A percentile compares a stretch with the other conserved stretches of the same genome.
Evolutionary conservation across 768 basidiomycete genomes (phyloP).

Genomic region (Suillus fuscotomentosus): DNA sequence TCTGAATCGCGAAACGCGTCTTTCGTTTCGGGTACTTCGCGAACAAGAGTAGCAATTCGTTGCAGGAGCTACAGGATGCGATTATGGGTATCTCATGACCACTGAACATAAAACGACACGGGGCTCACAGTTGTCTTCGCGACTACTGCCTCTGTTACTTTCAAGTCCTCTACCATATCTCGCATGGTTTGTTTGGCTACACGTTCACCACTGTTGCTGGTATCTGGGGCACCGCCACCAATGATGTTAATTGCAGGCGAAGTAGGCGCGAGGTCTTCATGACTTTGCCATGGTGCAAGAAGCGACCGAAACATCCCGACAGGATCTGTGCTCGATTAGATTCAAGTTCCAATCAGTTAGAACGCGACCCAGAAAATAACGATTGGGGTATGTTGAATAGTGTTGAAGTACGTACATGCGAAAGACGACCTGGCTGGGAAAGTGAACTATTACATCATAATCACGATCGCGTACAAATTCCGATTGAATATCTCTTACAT

Average conservation of each 20-base stretch:
- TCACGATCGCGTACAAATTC: not conserved
- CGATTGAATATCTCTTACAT: not conserved
- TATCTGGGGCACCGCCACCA: not conserved
- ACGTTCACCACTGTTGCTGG: not conserved
- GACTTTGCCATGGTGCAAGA: conserved; percentile 4
- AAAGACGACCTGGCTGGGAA: not conserved
- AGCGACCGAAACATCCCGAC: conserved; percentile 7
- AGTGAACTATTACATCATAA: not conserved
- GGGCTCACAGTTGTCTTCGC: conserved; percentile 53
- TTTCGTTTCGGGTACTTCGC: conserved; percentile 62
- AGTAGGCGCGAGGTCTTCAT: not conserved
- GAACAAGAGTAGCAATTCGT: conserved; percentile 68
- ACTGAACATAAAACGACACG: not conserved
- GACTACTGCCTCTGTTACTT: conserved; percentile 46
- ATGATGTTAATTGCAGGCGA: not conserved
- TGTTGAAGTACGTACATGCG: not conserved
- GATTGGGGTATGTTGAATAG: not conserved
- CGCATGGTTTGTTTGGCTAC: conserved; percentile 50
- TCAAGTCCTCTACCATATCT: conserved; percentile 67
- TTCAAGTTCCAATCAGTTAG: not conserved
- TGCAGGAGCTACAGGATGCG: conserved; percentile 46
- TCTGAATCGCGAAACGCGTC: conserved; percentile 81
- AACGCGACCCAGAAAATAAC: not conserved
- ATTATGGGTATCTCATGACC: not conserved
- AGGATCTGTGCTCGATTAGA: not conserved